Evolutionary conservation across 352 stramenopile species (phyloP).

Genomic region (Phytophthora syringae): DNA sequence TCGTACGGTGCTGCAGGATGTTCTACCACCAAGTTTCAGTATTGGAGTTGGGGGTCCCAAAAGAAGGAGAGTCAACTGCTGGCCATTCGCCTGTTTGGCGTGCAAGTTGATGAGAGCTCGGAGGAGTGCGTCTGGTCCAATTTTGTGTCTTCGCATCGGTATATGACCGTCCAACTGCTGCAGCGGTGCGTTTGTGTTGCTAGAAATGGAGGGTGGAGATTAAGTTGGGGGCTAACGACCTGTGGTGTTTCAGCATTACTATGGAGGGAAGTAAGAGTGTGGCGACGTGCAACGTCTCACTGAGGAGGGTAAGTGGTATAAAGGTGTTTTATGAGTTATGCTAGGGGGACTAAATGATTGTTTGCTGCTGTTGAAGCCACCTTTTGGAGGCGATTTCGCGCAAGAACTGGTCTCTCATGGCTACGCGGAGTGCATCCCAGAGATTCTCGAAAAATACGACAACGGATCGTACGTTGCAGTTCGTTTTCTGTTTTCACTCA

Average conservation of each 20-base stretch:
- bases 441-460: conserved; percentile 66
- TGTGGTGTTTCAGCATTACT: conserved; percentile 20
- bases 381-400: conserved; percentile 60
- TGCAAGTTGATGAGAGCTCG: conserved; percentile 75
- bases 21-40: conserved; percentile 36
- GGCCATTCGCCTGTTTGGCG: conserved; percentile 70
- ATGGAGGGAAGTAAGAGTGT: conserved; percentile 39
- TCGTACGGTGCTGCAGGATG: conserved; percentile 64
- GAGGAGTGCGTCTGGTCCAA: conserved; percentile 75
- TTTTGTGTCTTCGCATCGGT: conserved; percentile 67
- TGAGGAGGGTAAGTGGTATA: conserved; percentile 45
- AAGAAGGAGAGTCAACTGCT: conserved; percentile 48
- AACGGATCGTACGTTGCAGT: conserved; percentile 59
- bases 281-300: conserved; percentile 60
- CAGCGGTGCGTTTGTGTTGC: conserved; percentile 49
- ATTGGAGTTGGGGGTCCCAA: background rate
- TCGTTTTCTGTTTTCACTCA: background rate
- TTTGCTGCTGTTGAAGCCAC: conserved; percentile 34
- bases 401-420: conserved; percentile 65
- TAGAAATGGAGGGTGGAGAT: background rate
- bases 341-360: background rate
- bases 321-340: background rate
- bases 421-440: conserved; percentile 67
- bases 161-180: conserved; percentile 66
- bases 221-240: background rate